Percentiles rank a stretch among this genome's conserved stretches.
phyloP scores from a whole-genome alignment of 208 protist species.

The Tetramitus jugosus region DNA sequence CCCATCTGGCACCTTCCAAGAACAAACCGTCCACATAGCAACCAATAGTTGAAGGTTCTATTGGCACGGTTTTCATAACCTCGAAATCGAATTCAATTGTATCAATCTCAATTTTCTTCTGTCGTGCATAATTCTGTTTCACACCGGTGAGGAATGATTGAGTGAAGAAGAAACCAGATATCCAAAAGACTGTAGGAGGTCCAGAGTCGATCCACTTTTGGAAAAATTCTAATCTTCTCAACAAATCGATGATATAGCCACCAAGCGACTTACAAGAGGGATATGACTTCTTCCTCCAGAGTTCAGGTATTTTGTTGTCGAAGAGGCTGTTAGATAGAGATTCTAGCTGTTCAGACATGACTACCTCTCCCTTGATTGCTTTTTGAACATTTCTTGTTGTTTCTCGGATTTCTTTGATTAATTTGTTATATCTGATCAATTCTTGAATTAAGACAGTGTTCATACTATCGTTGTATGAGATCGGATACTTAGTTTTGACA shows the following conservation, averaged over 20 bases:
- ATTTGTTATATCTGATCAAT: conserved; percentile 67
- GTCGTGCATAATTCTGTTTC: conserved; percentile 90
- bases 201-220: conserved; percentile 71
- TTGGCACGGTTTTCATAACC: conserved; percentile 40
- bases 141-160: conserved; percentile 90
- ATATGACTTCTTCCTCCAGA: conserved; percentile 79
- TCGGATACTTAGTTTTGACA: conserved; percentile 59
- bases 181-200: conserved; percentile 75
- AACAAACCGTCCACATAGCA: conserved; percentile 83
- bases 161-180: conserved; percentile 95
- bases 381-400: conserved; percentile 87
- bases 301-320: conserved; percentile 74
- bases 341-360: conserved; percentile 93
- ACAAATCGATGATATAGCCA: conserved; percentile 86
- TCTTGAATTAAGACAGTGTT: conserved; percentile 84
- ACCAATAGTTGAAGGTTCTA: conserved; percentile 38
- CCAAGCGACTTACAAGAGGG: conserved; percentile 90
- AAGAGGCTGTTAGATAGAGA: conserved; percentile 42
- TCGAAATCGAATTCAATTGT: conserved; percentile 83
- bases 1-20: conserved; percentile 90
- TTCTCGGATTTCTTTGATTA: conserved; percentile 71
- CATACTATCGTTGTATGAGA: conserved; percentile 83
- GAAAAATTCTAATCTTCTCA: conserved; percentile 80
- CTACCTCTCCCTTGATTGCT: conserved; percentile 84
- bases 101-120: conserved; percentile 84